phyloP scores from a whole-genome alignment of 1,139 yeast genomes.

The Groenewaldozyma sp. region DNA sequence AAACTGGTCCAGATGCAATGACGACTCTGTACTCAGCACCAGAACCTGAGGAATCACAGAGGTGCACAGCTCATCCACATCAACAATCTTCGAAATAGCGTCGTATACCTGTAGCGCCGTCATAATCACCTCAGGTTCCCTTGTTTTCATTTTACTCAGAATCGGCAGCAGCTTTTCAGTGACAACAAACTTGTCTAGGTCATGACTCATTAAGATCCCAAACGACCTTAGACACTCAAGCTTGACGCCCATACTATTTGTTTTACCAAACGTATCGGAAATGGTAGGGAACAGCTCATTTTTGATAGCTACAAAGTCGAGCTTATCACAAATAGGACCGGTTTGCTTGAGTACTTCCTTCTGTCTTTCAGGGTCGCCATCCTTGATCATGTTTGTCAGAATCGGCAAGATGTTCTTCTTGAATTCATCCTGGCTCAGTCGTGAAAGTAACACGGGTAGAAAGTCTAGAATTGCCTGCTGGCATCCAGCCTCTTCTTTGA shows the following conservation, averaged over 20 bases:
- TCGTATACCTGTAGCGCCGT: slow-evolving; percentile 47
- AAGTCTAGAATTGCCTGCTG: slow-evolving; percentile 49
- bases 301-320: slow-evolving; percentile 68
- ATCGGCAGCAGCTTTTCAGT: slow-evolving; percentile 73
- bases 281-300: slow-evolving; percentile 64
- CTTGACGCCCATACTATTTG: slow-evolving; percentile 74
- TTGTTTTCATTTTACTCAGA: slow-evolving; percentile 61
- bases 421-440: slow-evolving; percentile 39
- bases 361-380: slow-evolving; percentile 41
- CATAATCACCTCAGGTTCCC: slow-evolving; percentile 59
- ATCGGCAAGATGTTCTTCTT: slow-evolving; percentile 32
- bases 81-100: slow-evolving; percentile 30
- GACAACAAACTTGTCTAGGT: slow-evolving; percentile 63
- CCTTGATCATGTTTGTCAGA: slow-evolving; percentile 23
- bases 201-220: slow-evolving; percentile 45
- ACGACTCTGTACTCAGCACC: slow-evolving; percentile 38
- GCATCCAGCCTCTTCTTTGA: slow-evolving; percentile 41
- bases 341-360: slow-evolving; percentile 45
- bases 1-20: slow-evolving; percentile 37
- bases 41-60: slow-evolving; percentile 43
- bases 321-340: slow-evolving; percentile 36
- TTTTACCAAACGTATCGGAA: slow-evolving; percentile 65
- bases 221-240: slow-evolving; percentile 60
- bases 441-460: slow-evolving; percentile 42
- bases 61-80: slow-evolving; percentile 36